These are phyloP conservation scores for Candida takata DNA, from an alignment of 805 yeast genomes.

Conservation along the genomic window DNA sequence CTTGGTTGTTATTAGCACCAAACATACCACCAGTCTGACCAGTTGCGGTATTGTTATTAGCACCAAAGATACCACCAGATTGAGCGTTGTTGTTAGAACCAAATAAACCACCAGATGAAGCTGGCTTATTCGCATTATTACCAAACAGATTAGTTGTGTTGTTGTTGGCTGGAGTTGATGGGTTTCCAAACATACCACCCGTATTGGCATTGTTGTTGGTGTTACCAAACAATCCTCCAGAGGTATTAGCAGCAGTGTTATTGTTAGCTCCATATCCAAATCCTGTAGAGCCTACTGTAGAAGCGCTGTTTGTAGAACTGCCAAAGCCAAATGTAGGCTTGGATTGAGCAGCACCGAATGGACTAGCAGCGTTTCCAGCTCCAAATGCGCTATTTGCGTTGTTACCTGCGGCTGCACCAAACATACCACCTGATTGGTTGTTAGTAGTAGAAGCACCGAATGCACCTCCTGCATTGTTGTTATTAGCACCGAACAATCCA, in stretches of 20 bases:
- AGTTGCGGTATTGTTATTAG: conserved; percentile 11
- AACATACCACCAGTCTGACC: conserved; percentile 30
- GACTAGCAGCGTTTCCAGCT: conserved; percentile 4
- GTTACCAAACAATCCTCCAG: conserved; percentile 36
- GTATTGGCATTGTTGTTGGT: conserved; percentile 16
- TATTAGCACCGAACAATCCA: conserved; percentile 9
- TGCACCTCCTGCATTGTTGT: conserved; percentile 9
- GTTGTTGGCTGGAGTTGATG: conserved; percentile 20
- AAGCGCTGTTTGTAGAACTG: conserved; percentile 8
- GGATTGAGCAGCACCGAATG: conserved; percentile 9
- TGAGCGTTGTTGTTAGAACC: conserved; percentile 13
- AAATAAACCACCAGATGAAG: conserved; percentile 16
- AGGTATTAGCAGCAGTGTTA: conserved; percentile 16
- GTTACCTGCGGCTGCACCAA: conserved; percentile 4
- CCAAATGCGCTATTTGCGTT: conserved; percentile 10
- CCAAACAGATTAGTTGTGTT: conserved; percentile 25
- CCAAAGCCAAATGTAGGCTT: conserved; percentile 22
- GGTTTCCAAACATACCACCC: conserved; percentile 35
- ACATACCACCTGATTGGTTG: conserved; percentile 12
- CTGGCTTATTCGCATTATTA: conserved; percentile 9
- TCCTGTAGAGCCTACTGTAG: conserved; percentile 15
- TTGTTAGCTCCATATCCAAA: conserved; percentile 12
- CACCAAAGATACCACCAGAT: conserved; percentile 37
- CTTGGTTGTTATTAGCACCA: conserved; percentile 21
- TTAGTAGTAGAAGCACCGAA: conserved; percentile 18